phyloP scores from a whole-genome alignment of 2,329 filamentous ascomycete genomes.

The Stenocarpella maydis region DNA sequence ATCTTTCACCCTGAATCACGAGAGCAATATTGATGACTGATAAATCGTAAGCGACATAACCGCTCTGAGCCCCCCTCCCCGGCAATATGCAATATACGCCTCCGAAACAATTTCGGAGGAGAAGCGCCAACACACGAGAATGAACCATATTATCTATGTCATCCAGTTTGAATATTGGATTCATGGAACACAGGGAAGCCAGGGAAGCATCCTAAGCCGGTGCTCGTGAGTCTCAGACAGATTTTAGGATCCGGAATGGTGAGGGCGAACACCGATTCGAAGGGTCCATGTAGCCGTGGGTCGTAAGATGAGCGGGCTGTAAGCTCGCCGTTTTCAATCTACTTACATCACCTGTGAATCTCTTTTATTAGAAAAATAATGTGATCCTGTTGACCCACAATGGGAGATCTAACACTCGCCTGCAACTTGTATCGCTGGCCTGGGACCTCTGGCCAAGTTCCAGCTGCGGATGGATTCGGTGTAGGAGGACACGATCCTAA shows the following conservation, averaged over 20 bases:
- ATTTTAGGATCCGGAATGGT: too few relatives aligned
- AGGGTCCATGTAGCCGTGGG: background rate
- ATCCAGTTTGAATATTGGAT: background rate
- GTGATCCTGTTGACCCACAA: too few relatives aligned
- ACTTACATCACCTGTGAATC: background rate
- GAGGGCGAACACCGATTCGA: rapidly evolving
- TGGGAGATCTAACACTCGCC: background rate
- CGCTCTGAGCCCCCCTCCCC: rapidly evolving
- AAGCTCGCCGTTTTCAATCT: background rate
- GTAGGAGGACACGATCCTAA: background rate
- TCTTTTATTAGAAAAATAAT: background rate
- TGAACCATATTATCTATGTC: background rate
- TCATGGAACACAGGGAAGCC: background rate
- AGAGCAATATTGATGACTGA: background rate
- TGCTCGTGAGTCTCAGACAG: too few relatives aligned
- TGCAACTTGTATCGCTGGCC: background rate
- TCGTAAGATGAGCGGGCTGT: too few relatives aligned
- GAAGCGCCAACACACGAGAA: rapidly evolving
- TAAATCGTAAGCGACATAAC: background rate
- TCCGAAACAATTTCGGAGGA: background rate
- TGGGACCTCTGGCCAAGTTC: background rate
- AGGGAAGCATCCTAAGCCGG: background rate
- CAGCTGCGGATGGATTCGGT: background rate
- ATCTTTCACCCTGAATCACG: background rate
- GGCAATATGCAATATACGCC: too few relatives aligned